Conservation (phyloP, 1,284 basidiomycete genomes). For the Naganishia sp. region DNA sequence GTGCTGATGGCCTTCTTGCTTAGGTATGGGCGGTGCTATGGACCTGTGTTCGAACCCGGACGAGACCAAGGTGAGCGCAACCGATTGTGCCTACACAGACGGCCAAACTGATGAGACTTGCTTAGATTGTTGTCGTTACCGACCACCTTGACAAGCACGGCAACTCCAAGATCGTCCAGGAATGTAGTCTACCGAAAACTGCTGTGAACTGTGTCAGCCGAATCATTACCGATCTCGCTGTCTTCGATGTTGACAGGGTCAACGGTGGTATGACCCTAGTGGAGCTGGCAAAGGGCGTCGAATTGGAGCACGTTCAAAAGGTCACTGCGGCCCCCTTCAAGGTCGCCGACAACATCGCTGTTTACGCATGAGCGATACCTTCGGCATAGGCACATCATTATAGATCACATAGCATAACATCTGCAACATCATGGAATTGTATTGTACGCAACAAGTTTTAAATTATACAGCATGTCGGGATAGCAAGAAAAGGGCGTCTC, state of each 20-base stretch:
- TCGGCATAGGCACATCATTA: too few species aligned
- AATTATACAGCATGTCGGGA: too few species aligned
- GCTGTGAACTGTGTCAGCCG: constrained; percentile 80
- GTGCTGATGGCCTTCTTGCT: neutral
- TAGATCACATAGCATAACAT: too few species aligned
- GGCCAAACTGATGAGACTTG: neutral
- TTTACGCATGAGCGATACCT: constrained; percentile 33
- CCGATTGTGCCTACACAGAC: neutral
- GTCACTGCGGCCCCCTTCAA: constrained; percentile 81
- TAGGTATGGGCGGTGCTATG: constrained; percentile 89
- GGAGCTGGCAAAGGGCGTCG: constrained; percentile 80
- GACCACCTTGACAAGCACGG: constrained; percentile 90
- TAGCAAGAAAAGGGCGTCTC: too few species aligned
- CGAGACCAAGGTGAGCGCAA: constrained; percentile 60
- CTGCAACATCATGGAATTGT: too few species aligned
- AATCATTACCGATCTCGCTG: constrained; percentile 88
- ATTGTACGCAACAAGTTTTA: too few species aligned
- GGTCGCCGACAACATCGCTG: constrained; percentile 52
- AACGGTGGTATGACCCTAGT: constrained; percentile 71
- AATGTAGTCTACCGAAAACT: constrained; percentile 83
- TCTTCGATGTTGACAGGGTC: constrained; percentile 81
- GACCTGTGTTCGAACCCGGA: constrained; percentile 92
- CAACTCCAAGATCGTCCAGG: constrained; percentile 77
- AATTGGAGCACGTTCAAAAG: constrained; percentile 75
- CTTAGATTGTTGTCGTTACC: constrained; percentile 67